Conservation (phyloP, 768 basidiomycete genomes). For the Boletus patriciae region DNA sequence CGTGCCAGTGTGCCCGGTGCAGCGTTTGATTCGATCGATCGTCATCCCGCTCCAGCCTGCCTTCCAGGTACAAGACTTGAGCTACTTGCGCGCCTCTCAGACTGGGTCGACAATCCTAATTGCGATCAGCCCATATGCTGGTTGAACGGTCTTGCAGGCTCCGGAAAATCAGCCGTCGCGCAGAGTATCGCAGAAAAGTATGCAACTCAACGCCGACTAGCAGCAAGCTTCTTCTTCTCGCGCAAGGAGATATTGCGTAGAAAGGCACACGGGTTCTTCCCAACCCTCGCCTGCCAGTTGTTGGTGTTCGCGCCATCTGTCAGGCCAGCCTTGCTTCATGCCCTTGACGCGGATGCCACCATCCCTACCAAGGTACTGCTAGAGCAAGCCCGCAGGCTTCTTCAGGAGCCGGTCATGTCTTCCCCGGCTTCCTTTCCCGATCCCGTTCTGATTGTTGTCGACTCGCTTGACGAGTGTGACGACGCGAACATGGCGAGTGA, state of each 20-base stretch:
- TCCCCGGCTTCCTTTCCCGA: conserved; percentile 8
- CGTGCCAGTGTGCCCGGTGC: conserved; percentile 15
- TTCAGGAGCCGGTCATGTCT: conserved; percentile 20
- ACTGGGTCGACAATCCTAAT: conserved; percentile 15
- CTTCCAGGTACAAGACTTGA: conserved; percentile 22
- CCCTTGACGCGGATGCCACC: conserved; percentile 21
- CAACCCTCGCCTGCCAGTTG: conserved; percentile 36
- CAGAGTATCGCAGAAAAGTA: conserved; percentile 31
- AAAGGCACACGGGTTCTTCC: conserved; percentile 24
- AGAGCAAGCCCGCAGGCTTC: conserved; percentile 26
- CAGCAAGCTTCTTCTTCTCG: conserved; percentile 39
- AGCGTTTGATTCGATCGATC: conserved; percentile 17
- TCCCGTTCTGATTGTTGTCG: conserved; percentile 23
- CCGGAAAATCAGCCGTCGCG: conserved; percentile 27
- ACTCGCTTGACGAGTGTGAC: conserved; percentile 28
- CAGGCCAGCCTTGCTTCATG: conserved; percentile 14
- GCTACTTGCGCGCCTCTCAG: conserved; percentile 12
- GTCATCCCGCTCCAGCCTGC: conserved; percentile 20
- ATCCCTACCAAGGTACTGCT: conserved; percentile 25
- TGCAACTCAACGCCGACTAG: conserved; percentile 20
- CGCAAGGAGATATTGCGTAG: conserved; percentile 24
- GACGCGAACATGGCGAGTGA: conserved; percentile 22
- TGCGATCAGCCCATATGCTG: conserved; percentile 16
- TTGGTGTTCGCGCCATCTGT: conserved; percentile 17
- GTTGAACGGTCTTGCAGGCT: conserved; percentile 25